Conservation (phyloP, 495 filamentous ascomycete genomes). For the Patellaria atrata region DNA sequence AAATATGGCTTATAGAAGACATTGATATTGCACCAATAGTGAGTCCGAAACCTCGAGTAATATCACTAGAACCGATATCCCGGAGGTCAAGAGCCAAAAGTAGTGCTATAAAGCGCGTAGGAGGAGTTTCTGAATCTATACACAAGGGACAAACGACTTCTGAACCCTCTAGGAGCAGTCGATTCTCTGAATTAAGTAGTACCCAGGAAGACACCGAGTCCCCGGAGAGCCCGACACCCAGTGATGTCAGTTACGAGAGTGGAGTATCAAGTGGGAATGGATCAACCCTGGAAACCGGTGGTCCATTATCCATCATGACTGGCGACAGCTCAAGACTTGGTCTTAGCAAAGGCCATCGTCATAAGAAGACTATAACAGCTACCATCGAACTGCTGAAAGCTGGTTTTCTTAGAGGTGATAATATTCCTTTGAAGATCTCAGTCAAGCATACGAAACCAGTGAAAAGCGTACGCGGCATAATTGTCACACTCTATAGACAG, state of each 20-base stretch:
- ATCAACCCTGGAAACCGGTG: slow-evolving; percentile 28
- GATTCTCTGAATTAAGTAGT: slow-evolving; percentile 17
- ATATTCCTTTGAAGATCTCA: slow-evolving; percentile 60
- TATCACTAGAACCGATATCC: slow-evolving; percentile 64
- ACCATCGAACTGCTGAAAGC: slow-evolving; percentile 71
- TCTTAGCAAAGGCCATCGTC: slow-evolving; percentile 3
- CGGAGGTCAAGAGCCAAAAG: slow-evolving; percentile 37
- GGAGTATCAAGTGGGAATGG: slow-evolving; percentile 37
- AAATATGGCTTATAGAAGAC: slow-evolving; percentile 61
- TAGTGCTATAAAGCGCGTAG: slow-evolving; percentile 15
- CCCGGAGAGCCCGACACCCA: slow-evolving; percentile 38
- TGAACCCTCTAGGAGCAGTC: slow-evolving; percentile 10
- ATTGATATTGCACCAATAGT: slow-evolving; percentile 41
- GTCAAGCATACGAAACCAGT: slow-evolving; percentile 78
- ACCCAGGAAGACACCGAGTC: slow-evolving; percentile 14
- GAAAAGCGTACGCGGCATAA: slow-evolving; percentile 80
- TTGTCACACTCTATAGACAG: slow-evolving; percentile 83
- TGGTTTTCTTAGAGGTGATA: slow-evolving; percentile 77
- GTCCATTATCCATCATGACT: slow-evolving; percentile 21
- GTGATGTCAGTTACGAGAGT: slow-evolving; percentile 51
- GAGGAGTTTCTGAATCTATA: slow-evolving; percentile 2
- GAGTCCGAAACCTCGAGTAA: slow-evolving; percentile 50
- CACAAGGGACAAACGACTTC: slow-evolving; percentile 1
- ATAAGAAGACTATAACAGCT: slow-evolving; percentile 61
- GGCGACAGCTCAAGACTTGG: neutral